phyloP scores from a whole-genome alignment of 805 yeast genomes.

The Candida vaughaniae region DNA sequence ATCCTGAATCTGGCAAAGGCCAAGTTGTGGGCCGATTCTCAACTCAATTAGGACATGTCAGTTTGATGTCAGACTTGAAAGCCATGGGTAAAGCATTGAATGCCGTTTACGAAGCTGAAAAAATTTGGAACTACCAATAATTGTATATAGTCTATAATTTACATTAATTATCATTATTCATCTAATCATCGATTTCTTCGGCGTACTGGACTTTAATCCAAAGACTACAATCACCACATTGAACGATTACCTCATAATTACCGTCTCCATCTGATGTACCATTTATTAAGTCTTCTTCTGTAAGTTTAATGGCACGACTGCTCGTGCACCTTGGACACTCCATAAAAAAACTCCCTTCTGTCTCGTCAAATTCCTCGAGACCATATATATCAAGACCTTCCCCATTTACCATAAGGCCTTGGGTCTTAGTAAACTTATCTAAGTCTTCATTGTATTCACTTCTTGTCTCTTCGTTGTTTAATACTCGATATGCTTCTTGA shows the following conservation, averaged over 20 bases:
- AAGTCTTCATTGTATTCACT: conserved; percentile 53
- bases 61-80: conserved; percentile 69
- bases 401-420: conserved; percentile 30
- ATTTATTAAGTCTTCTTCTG: conserved; percentile 59
- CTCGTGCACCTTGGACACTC: conserved; percentile 70
- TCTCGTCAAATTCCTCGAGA: conserved; percentile 55
- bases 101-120: conserved; percentile 62
- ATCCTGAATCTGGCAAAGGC: conserved; percentile 31
- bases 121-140: conserved; percentile 24
- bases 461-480: conserved; percentile 43
- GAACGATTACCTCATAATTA: conserved; percentile 65
- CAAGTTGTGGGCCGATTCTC: conserved; percentile 68
- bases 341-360: conserved; percentile 38
- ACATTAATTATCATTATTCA: not conserved
- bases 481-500: conserved; percentile 61
- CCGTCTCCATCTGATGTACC: conserved; percentile 52
- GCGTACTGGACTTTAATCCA: conserved; percentile 78
- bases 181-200: conserved; percentile 29
- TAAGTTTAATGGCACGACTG: conserved; percentile 52
- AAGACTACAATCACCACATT: conserved; percentile 79
- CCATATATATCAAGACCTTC: conserved; percentile 71
- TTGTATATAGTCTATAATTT: not conserved
- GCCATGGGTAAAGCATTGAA: conserved; percentile 70
- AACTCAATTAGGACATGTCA: conserved; percentile 73
- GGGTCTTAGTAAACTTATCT: conserved; percentile 22